Conservation (phyloP, 2,329 filamentous ascomycete species). For the Alternaria panax region DNA sequence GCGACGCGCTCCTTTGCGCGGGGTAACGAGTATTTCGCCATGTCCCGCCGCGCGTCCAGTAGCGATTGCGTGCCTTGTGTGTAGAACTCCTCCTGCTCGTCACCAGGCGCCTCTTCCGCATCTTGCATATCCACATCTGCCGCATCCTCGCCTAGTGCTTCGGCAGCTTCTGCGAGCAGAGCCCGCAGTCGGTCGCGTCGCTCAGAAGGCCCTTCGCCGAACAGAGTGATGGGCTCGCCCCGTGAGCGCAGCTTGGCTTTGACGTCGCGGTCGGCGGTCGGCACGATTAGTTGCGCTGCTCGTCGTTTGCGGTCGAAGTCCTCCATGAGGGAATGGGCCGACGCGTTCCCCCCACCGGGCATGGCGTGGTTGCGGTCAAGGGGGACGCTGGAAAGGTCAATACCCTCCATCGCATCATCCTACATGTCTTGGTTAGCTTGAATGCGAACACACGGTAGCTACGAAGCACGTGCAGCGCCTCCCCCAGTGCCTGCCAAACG, state of each 20-base stretch:
- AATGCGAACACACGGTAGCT: slow-evolving; percentile 5
- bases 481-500: slow-evolving; percentile 1
- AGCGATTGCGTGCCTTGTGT: slow-evolving; percentile 80
- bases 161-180: slow-evolving; percentile 75
- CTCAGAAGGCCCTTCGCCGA: slow-evolving; percentile 87
- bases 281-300: slow-evolving; percentile 87
- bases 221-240: slow-evolving; percentile 92
- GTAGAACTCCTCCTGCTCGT: slow-evolving; percentile 82
- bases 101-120: slow-evolving; percentile 64
- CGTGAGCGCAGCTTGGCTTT: slow-evolving; percentile 73
- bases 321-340: slow-evolving; percentile 81
- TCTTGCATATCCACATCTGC: slow-evolving; percentile 60
- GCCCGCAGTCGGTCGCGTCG: slow-evolving; percentile 86
- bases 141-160: slow-evolving; percentile 64
- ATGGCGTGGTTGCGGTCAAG: slow-evolving; percentile 87
- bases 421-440: slow-evolving; percentile 38
- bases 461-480: slow-evolving; percentile 30
- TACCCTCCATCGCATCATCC: slow-evolving; percentile 63
- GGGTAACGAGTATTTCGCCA: slow-evolving; percentile 84
- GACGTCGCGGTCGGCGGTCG: slow-evolving; percentile 90
- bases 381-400: slow-evolving; percentile 69
- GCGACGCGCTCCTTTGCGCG: slow-evolving; percentile 78
- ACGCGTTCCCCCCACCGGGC: slow-evolving; percentile 76
- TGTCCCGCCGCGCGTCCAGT: slow-evolving; percentile 76
- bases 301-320: slow-evolving; percentile 92